These are phyloP conservation scores for Nymphaea thermarum DNA, from an alignment of 164 flowering plant species.

Conservation along the genomic window DNA sequence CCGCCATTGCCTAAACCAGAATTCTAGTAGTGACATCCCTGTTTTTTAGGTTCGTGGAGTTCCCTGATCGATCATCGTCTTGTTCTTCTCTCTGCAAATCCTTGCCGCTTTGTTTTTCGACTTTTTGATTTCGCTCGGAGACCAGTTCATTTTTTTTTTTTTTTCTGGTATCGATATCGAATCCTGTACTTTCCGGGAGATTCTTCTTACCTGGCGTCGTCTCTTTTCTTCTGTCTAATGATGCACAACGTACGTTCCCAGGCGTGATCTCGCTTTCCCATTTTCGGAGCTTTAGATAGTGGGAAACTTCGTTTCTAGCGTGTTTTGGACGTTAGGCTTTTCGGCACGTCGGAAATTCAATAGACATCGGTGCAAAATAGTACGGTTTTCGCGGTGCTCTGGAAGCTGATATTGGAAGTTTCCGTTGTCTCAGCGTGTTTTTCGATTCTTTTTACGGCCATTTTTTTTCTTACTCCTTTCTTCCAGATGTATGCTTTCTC, in stretches of 20 bases:
- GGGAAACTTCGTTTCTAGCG: background rate
- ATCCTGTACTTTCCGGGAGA: background rate
- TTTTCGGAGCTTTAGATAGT: background rate
- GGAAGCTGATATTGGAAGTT: background rate
- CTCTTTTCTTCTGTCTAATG: background rate
- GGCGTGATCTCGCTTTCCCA: too few species aligned
- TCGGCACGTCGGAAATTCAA: background rate
- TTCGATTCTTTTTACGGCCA: background rate
- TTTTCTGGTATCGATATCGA: background rate
- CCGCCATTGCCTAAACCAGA: background rate
- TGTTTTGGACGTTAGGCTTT: background rate
- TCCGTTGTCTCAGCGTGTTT: background rate
- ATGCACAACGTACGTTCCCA: too few species aligned
- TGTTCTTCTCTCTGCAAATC: background rate
- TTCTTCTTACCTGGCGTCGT: background rate
- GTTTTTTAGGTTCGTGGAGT: background rate
- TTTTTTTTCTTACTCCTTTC: background rate
- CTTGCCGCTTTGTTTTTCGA: background rate
- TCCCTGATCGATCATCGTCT: background rate
- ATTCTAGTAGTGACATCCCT: background rate
- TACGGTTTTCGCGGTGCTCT: background rate
- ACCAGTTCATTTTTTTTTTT: background rate
- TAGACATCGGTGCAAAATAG: too few species aligned
- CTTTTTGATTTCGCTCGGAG: background rate
- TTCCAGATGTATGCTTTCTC: background rate